Evolutionary conservation across 192 early-diverging fungal species (phyloP), one percentile per base, ranked within the genome.

Genomic region (Backusella tarrabulga): DNA sequence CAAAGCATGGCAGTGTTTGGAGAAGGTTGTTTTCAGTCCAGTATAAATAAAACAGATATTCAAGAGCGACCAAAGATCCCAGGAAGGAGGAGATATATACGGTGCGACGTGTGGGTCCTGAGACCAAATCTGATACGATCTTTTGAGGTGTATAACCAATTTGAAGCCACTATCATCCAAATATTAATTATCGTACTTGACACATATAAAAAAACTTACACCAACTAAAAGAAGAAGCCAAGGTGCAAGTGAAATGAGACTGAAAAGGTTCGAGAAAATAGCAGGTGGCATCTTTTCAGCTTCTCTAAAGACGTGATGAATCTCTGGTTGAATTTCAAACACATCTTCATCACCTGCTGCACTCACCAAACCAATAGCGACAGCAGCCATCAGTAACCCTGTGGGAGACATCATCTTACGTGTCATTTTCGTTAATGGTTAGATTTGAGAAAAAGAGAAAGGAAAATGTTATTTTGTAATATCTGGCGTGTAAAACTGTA

Each of bases 11-110:
- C 2, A 88, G 81, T 15, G 85, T 86, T 35, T 86, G 82, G 77
- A 88, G 84, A 32, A 88, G 54, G 56, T 86, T 86, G 41, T 84
- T 75, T 34, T 85, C 80, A 17, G 84, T 87, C 85, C 85, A 88
- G 76, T 88, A 88, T 21, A 74, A 75, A 74, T 83, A 86, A 42
- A 87, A 87, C 14, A 87, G 67, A 35, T 79, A 83, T 67, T 88
- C 87, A 35, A 85, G 85, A 52, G 71, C 80, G 21, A 69, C 80
- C n/a, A 88, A 67, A 6, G 85, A 83, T 54, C 68, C 79, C 46
- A 88, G 76, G 60, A 88, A 88, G n/a, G 76, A 69, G 19, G 81
- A 9, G 19, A 83, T 83, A 5, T 74, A 77, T 34, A 81, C 50
- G 23, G 77, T 36, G 23, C 63, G 34, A 6, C 21, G 26, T 3